These are phyloP conservation scores for Diaporthe sp. DNA, from an alignment of 2,329 filamentous ascomycete genomes.

Conservation along the genomic window DNA sequence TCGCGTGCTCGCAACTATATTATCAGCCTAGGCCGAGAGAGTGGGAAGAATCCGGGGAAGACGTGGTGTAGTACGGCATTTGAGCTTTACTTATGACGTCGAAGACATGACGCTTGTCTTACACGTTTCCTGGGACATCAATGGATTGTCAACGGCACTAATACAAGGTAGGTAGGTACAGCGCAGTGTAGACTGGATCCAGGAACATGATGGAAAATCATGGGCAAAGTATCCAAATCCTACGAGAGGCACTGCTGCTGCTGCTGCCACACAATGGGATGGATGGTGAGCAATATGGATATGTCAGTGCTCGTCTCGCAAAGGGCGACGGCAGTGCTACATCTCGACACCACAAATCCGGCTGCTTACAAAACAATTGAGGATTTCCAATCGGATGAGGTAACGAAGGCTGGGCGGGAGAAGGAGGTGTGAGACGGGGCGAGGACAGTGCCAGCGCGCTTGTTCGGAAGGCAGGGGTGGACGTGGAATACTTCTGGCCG, in stretches of 20 bases:
- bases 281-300: not conserved
- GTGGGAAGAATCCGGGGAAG: slow-evolving; percentile 19
- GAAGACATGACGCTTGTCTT: slow-evolving; percentile 4
- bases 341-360: not conserved
- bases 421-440: not conserved
- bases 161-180: not conserved
- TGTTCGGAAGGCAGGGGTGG: slow-evolving; percentile 5
- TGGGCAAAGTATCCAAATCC: not conserved
- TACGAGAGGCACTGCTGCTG: not conserved
- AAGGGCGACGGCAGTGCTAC: not conserved
- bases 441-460: slow-evolving; percentile 33
- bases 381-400: slow-evolving; percentile 28
- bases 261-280: not conserved
- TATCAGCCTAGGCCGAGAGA: not conserved
- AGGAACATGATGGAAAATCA: not conserved
- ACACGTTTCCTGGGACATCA: not conserved
- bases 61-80: not conserved
- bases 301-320: not conserved
- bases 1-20: not conserved
- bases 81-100: not conserved
- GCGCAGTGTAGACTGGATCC: not conserved
- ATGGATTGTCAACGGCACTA: not conserved
- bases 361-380: slow-evolving; percentile 10
- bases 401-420: not conserved
- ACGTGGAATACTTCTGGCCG: not conserved